Conservation (phyloP, 352 stramenopile species). For the Pythium aristosporum region DNA sequence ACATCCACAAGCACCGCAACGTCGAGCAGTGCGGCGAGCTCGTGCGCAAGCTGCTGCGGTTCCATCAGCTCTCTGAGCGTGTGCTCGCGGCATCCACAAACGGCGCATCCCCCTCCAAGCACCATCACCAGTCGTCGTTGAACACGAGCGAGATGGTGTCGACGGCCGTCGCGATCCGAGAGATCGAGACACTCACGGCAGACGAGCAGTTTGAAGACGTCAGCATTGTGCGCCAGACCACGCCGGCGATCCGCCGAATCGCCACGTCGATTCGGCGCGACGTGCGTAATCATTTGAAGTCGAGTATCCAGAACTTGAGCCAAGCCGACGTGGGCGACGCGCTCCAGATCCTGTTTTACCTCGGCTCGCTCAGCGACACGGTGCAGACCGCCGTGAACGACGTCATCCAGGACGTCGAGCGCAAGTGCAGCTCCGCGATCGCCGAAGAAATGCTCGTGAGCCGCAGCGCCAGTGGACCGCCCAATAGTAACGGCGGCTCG, state of each 20-base stretch:
- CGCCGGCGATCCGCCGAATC: conserved; percentile 51
- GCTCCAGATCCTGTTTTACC: conserved; percentile 79
- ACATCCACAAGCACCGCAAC: conserved; percentile 77
- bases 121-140: conserved; percentile 11
- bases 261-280: conserved; percentile 51
- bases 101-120: conserved; percentile 33
- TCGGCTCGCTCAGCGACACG: conserved; percentile 56
- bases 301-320: conserved; percentile 54
- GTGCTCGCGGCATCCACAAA: conserved; percentile 28
- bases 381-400: conserved; percentile 80
- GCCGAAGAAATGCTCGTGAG: conserved; percentile 63
- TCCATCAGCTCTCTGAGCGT: conserved; percentile 68
- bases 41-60: conserved; percentile 68
- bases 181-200: conserved; percentile 59
- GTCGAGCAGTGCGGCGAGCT: conserved; percentile 75
- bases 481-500: conserved; percentile 14
- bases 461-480: conserved; percentile 7
- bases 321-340: conserved; percentile 72
- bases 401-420: conserved; percentile 80
- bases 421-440: conserved; percentile 54
- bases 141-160: conserved; percentile 50
- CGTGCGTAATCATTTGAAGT: conserved; percentile 45
- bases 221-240: conserved; percentile 53
- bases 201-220: conserved; percentile 66
- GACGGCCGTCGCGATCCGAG: conserved; percentile 65